Evolutionary conservation across 257 asterid species (phyloP).

Genomic region (Oldenlandia corymbosa): DNA sequence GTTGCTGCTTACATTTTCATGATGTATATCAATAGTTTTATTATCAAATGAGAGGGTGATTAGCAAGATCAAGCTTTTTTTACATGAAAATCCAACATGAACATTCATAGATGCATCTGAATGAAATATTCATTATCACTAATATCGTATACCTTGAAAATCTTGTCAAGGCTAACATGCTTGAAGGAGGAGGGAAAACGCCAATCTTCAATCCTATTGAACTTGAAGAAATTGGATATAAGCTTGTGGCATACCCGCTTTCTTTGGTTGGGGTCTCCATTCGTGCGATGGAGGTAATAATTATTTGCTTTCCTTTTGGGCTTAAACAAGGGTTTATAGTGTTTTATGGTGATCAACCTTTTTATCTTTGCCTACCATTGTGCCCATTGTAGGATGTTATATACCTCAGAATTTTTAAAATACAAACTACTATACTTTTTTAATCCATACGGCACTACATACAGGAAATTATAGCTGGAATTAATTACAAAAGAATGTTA

Average conservation of each 20-base stretch:
- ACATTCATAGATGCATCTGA: neutral
- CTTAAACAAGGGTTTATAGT: neutral
- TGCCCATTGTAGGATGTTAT: neutral
- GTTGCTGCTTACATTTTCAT: neutral
- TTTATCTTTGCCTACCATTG: neutral
- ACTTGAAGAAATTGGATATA: conserved; percentile 82
- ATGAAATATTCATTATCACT: conserved; percentile 4
- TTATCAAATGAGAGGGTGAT: neutral
- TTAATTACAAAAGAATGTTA: neutral
- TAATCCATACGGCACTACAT: conserved; percentile 1
- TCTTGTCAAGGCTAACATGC: conserved; percentile 79
- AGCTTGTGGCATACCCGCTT: conserved; percentile 86
- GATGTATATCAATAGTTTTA: neutral
- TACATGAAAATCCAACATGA: neutral
- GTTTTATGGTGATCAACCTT: neutral
- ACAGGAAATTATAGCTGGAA: neutral
- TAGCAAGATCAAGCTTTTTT: neutral
- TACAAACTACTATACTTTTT: neutral
- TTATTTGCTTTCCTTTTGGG: conserved; percentile 10
- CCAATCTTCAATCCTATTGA: conserved; percentile 81
- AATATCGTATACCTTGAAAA: conserved; percentile 22
- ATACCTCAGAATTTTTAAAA: neutral
- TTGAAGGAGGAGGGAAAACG: conserved; percentile 96
- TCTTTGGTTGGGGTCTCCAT: conserved; percentile 85
- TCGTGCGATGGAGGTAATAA: conserved; percentile 83